phyloP scores from a whole-genome alignment of 2,329 filamentous ascomycete species.

The Aspergillus ruber region DNA sequence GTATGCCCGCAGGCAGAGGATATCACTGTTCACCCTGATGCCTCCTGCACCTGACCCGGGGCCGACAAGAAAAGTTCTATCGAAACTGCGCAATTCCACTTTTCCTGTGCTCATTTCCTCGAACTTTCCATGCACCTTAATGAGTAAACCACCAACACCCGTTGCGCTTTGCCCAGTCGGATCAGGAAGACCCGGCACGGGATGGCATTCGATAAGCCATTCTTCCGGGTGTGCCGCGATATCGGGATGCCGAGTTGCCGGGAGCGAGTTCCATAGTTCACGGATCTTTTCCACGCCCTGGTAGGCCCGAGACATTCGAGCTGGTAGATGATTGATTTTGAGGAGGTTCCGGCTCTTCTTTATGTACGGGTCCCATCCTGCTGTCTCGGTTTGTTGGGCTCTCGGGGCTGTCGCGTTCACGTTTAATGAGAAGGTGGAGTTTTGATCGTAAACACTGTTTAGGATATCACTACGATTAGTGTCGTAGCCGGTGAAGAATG shows the following conservation, averaged over 20 bases:
- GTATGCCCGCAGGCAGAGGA: conserved; percentile 66
- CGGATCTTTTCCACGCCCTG: conserved; percentile 60
- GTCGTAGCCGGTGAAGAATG: conserved; percentile 71
- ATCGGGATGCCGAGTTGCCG: conserved; percentile 67
- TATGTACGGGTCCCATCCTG: conserved; percentile 65
- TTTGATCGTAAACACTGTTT: conserved; percentile 65
- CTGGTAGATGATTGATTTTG: conserved; percentile 57
- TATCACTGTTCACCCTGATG: conserved; percentile 72
- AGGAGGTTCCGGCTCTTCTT: conserved; percentile 71
- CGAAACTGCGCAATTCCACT: conserved; percentile 66
- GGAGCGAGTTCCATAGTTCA: conserved; percentile 63
- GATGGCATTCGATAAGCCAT: conserved; percentile 77
- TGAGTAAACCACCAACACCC: conserved; percentile 70
- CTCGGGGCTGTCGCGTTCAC: conserved; percentile 60
- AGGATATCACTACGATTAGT: conserved; percentile 59
- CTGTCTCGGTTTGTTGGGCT: conserved; percentile 42
- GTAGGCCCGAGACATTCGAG: conserved; percentile 60
- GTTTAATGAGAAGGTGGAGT: conserved; percentile 68
- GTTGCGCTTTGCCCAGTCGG: conserved; percentile 54
- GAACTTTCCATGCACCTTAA: conserved; percentile 78
- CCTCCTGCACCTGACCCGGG: conserved; percentile 61
- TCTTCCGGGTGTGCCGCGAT: conserved; percentile 61
- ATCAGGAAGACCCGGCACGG: conserved; percentile 65
- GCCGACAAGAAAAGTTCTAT: conserved; percentile 71
- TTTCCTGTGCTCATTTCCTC: conserved; percentile 61